Percentiles rank a stretch among this genome's conserved stretches.
These are phyloP conservation scores for Psilocybe cyanescens DNA, from an alignment of 768 basidiomycete genomes.

Conservation along the genomic window DNA sequence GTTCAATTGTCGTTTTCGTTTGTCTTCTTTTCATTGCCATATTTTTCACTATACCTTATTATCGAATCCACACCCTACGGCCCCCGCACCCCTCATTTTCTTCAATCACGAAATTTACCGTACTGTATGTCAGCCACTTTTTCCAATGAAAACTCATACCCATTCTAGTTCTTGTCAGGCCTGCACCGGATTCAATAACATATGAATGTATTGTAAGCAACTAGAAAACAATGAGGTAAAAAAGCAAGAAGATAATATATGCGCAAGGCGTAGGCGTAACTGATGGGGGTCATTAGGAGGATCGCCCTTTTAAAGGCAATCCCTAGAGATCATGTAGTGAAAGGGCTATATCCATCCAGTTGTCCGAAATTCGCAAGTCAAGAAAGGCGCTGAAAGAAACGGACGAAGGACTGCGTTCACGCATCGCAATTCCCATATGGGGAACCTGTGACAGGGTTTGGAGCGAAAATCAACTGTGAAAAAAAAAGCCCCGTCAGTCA, in stretches of 20 bases:
- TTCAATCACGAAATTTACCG: background rate
- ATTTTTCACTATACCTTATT: background rate
- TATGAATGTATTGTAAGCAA: background rate
- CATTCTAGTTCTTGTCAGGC: background rate
- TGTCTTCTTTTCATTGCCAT: background rate
- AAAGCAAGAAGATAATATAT: background rate
- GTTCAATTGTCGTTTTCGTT: background rate
- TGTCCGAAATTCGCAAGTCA: too few relatives aligned
- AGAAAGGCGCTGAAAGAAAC: background rate
- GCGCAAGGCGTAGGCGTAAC: background rate
- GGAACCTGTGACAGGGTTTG: slow-evolving; percentile 37
- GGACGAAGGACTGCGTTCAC: background rate
- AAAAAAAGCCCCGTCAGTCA: background rate
- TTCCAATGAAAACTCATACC: too few relatives aligned
- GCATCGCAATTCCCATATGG: slow-evolving; percentile 38
- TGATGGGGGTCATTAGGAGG: too few relatives aligned
- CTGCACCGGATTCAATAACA: background rate
- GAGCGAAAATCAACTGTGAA: slow-evolving; percentile 62
- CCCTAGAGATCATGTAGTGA: too few relatives aligned
- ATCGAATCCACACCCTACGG: background rate
- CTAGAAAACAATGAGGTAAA: background rate
- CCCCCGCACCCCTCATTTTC: background rate
- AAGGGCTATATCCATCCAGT: too few relatives aligned
- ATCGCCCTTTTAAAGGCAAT: too few relatives aligned
- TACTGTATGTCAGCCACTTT: too few relatives aligned